Base-by-base conservation (phyloP, 495 filamentous ascomycete species). In the Talaromyces proteolyticus region DNA sequence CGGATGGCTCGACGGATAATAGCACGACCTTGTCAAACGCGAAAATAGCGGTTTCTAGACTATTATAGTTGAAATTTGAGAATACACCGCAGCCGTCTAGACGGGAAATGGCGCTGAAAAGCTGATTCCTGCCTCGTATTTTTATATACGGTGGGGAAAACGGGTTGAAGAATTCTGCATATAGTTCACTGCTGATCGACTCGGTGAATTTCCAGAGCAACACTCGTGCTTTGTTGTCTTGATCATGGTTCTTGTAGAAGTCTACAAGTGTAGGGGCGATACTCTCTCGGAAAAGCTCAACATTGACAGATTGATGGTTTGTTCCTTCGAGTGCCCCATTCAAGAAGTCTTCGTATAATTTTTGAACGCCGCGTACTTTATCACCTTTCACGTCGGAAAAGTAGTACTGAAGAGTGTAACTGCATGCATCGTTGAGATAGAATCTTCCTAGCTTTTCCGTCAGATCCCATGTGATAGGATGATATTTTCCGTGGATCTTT, bases 401-500 rank as follows among this genome's bases (percentile, higher is more conserved):
- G 19, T 45, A 45, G 43, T 45, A 45, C 7, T 10, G 14, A 11
- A 45, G 17, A 16, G 10, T 45, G 6, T 18, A 16, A 18, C 18
- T 16, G n/a, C 21, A 10, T 8, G 29, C 29, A 21, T 16, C 26
- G 7, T 34, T 18, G 6, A 45, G 43, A 25, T 29, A 45, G 23
- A 34, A 45, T 6, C 26, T 23, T 8, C 43, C 43, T 26, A 45
- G n/a, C 14, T 45, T 21, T 25, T 45, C 43, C n/a, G 43, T 45
- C 10, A 23, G 26, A 25, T 26, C 21, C 43, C 43, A 45, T 23
- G 43, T 45, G 18, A 45, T 45, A 3, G 43, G 22, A 10, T 45
- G 43, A 12, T 17, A 26, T 7, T 45, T 25, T 10, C 43, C 43
- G 26, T 45, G 26, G 12, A 45, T 5, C 20, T 23, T 17, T 10